Evolutionary conservation across 352 stramenopile species (phyloP), one percentile per base, ranked within the genome.

Genomic region (Phytopythium sindhum): DNA sequence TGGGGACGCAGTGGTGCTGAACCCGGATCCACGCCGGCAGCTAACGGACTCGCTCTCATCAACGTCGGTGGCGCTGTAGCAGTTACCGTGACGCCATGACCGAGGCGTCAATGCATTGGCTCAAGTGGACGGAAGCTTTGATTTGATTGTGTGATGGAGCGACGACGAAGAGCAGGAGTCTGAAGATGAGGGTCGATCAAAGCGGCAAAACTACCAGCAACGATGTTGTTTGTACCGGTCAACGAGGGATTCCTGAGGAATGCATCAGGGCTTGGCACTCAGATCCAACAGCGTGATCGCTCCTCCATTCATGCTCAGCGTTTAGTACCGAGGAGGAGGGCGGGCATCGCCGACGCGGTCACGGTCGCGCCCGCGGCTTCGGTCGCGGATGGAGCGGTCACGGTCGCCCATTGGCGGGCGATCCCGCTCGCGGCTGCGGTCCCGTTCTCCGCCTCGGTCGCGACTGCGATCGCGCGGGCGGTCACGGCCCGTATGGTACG

Each of bases 391-490:
- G 33, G 33, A 39, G 33, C 33, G 33, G 33, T 39, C 33, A 3
- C 31, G 31, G 31, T 35, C 31, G 31, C 31, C 31, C 31, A 35
- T 35, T 3, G 31, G 31, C 31, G 31, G 31, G 31, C 31, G 31
- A 35, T 35, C 31, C 31, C 48, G 73, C 78, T 11, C 70, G 63
- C 17, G 73, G 65, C 47, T 63, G 70, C 65, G 73, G 70, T 60
- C 53, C 2, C 54, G 53, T 21, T 21, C 37, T 7, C 54, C 24
- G 31, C 66, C 73, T 14, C 80, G 80, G 58, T 84, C 74, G 28
- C 78, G 80, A 41, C 73, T 81, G 44, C 77, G 80, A 60, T 81
- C 75, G 64, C 72, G 73, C 39, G 76, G 60, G 39, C 45, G 44
- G 45, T 63, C 45, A n/a, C 37, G 44, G 33, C 41, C 23, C 23